Evolutionary conservation across 2,329 filamentous ascomycete species (phyloP).

Genomic region (Ramichloridium luteum): DNA sequence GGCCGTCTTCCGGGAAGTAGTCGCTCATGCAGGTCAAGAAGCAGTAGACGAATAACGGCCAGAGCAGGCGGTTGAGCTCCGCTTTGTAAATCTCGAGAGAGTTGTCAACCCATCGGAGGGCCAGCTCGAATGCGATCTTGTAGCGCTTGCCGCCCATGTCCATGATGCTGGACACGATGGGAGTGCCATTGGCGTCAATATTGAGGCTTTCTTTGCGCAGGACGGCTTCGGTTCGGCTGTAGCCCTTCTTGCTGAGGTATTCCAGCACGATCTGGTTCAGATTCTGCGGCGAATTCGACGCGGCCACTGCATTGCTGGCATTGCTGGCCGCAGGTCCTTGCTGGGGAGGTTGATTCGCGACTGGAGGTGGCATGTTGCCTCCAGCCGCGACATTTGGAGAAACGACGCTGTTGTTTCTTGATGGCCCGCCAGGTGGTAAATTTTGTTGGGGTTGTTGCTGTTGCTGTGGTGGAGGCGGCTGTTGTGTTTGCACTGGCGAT

Average conservation of each 20-base stretch:
- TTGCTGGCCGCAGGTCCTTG: constrained; percentile 24
- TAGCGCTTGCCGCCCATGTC: constrained; percentile 66
- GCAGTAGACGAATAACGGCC: constrained; percentile 90
- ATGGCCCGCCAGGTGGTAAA: too few species aligned
- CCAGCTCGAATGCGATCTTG: constrained; percentile 48
- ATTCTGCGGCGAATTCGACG: constrained; percentile 68
- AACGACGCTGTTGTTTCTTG: constrained; percentile 25
- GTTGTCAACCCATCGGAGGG: constrained; percentile 66
- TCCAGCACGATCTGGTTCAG: constrained; percentile 96
- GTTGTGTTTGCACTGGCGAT: too few species aligned
- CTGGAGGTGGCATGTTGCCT: constrained; percentile 32
- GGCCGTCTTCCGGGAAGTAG: constrained; percentile 58
- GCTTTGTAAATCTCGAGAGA: constrained; percentile 92
- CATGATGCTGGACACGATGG: constrained; percentile 52
- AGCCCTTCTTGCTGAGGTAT: constrained; percentile 90
- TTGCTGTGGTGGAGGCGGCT: neutral
- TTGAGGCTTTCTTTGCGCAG: constrained; percentile 82
- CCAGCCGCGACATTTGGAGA: constrained; percentile 15
- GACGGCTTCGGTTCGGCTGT: constrained; percentile 81
- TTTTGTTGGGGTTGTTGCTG: neutral
- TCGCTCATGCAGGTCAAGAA: constrained; percentile 68
- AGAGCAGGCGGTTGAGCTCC: constrained; percentile 75
- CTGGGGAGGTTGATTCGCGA: constrained; percentile 33
- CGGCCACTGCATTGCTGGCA: constrained; percentile 15
- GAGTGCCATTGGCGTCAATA: constrained; percentile 67